Evolutionary conservation across 2,329 filamentous ascomycete species (phyloP).

Genomic region (Talaromyces sp.): DNA sequence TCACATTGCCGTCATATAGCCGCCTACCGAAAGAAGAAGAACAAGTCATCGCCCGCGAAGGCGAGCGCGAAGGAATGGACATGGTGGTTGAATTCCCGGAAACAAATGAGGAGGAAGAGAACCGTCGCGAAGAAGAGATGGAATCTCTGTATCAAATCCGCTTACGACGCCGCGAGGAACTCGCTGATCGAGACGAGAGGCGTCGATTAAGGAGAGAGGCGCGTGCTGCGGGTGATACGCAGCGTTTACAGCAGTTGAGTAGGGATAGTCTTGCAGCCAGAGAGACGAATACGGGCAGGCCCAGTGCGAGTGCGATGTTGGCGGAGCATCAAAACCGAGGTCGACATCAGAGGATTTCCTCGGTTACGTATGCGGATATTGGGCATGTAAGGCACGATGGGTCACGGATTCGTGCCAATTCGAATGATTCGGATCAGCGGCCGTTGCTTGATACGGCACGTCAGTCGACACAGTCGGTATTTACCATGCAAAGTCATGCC

Average conservation of each 20-base stretch:
- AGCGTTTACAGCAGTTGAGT: conserved; percentile 63
- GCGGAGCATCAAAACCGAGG: conserved; percentile 45
- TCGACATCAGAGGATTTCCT: conserved; percentile 46
- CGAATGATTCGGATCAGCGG: conserved; percentile 47
- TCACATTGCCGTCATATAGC: conserved; percentile 86
- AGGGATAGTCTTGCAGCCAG: conserved; percentile 54
- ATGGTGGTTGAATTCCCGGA: conserved; percentile 82
- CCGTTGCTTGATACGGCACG: conserved; percentile 40
- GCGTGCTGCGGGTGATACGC: conserved; percentile 65
- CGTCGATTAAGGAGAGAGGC: conserved; percentile 68
- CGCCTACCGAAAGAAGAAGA: conserved; percentile 70
- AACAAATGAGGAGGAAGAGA: conserved; percentile 74
- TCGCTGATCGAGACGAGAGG: conserved; percentile 74
- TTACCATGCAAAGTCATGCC: conserved; percentile 12
- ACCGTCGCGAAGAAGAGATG: conserved; percentile 83
- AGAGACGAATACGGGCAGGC: conserved; percentile 37
- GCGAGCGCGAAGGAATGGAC: conserved; percentile 88
- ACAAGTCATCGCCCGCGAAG: conserved; percentile 79
- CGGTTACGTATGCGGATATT: conserved; percentile 47
- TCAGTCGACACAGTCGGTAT: conserved; percentile 28
- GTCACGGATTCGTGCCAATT: conserved; percentile 46
- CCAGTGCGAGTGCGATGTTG: conserved; percentile 37
- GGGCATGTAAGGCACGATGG: conserved; percentile 51
- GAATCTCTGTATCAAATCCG: conserved; percentile 88
- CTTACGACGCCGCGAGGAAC: conserved; percentile 68